phyloP scores from a whole-genome alignment of 1,139 yeast species.

The Candida pseudocylindracea region DNA sequence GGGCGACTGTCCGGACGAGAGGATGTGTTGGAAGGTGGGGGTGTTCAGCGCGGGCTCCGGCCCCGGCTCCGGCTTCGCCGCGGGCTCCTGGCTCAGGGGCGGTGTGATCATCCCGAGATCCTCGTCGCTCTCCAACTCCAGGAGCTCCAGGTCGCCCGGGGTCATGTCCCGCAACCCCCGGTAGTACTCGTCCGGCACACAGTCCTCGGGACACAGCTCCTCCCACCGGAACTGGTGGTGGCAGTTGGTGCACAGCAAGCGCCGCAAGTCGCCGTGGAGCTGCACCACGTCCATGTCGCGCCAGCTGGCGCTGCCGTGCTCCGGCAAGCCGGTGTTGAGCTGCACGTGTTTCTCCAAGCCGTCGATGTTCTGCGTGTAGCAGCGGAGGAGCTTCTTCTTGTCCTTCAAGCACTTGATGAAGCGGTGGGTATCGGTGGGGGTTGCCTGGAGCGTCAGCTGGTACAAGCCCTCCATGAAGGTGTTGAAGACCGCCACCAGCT shows the following conservation, averaged over 20 bases:
- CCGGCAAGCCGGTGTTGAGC: conserved; percentile 20
- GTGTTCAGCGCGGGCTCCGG: conserved; percentile 4
- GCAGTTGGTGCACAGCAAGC: conserved; percentile 54
- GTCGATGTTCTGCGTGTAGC: conserved; percentile 70
- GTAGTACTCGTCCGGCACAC: background rate
- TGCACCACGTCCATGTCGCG: conserved; percentile 58
- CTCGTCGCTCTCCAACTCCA: too few species aligned
- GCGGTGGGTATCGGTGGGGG: conserved; percentile 67
- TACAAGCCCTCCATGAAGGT: conserved; percentile 63
- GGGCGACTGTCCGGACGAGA: conserved; percentile 34
- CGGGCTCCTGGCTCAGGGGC: too few species aligned
- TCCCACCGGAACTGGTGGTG: conserved; percentile 35
- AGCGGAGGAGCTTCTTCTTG: conserved; percentile 47
- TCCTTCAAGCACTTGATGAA: conserved; percentile 48
- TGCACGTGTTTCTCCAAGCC: conserved; percentile 10
- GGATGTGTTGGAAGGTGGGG: conserved; percentile 16
- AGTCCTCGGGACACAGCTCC: too few species aligned
- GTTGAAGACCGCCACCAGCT: conserved; percentile 47
- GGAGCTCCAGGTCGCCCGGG: too few species aligned
- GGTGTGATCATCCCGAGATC: too few species aligned
- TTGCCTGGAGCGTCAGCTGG: conserved; percentile 35
- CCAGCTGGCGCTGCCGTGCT: conserved; percentile 17
- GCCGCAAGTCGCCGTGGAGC: conserved; percentile 74
- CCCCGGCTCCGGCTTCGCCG: too few species aligned
- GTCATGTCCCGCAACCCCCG: too few species aligned